Conservation (phyloP, 805 yeast genomes). For the Nakazawaea wyomingensis region DNA sequence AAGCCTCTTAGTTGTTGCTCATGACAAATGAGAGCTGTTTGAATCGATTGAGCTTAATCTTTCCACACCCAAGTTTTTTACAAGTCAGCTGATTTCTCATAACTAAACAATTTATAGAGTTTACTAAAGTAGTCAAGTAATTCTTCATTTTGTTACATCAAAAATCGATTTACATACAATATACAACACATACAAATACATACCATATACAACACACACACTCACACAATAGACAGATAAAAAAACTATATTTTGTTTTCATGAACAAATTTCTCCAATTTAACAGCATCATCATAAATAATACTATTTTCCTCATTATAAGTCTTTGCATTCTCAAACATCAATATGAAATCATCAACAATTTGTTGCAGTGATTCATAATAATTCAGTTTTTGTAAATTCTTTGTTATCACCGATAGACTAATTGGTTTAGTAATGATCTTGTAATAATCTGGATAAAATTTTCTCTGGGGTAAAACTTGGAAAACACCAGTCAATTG, state of each 20-base stretch:
- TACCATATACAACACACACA: no score
- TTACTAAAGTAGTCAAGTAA: no score
- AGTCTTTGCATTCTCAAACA: constrained; percentile 63
- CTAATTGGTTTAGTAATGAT: constrained; percentile 59
- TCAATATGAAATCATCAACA: constrained; percentile 42
- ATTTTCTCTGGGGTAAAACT: constrained; percentile 63
- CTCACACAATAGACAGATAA: background rate
- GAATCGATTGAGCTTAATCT: no score
- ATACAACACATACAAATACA: no score
- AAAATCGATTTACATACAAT: background rate
- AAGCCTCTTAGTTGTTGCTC: no score
- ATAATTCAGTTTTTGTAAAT: constrained; percentile 29
- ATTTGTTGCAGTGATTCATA: constrained; percentile 40
- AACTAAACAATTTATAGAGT: no score
- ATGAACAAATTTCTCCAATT: constrained; percentile 33
- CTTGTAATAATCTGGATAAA: constrained; percentile 82
- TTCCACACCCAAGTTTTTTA: no score
- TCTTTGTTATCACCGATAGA: constrained; percentile 47
- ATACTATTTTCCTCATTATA: constrained; percentile 67
- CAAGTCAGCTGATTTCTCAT: no score
- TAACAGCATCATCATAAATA: constrained; percentile 54
- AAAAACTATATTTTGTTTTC: constrained; percentile 6
- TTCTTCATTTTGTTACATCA: no score
- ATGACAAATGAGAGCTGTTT: no score
- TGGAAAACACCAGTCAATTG: constrained; percentile 52